Evolutionary conservation across 176 grass and related monocot species (phyloP).

Genomic region (bread wheat (Triticum aestivum)): IWGSC_CS_RefSeq_v2.1 NC_057806.1:101116313-101116812

Average conservation of each 20-base stretch:
- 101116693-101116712: constrained; percentile 11
- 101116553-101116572: background rate
- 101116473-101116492: background rate
- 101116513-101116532: background rate
- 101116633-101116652: constrained; percentile 5
- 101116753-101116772: constrained; percentile 49
- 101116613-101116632: constrained; percentile 11
- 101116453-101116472: background rate
- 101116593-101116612: background rate
- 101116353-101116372: background rate
- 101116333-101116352: background rate
- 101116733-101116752: constrained; percentile 12
- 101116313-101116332: background rate
- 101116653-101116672: constrained; percentile 19
- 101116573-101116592: background rate
- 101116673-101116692: background rate
- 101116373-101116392: background rate
- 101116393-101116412: background rate
- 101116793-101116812: constrained; percentile 24
- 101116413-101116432: background rate
- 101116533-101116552: background rate
- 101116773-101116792: constrained; percentile 9
- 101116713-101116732: constrained; percentile 26
- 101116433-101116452: background rate
- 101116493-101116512: background rate